Evolutionary conservation across 1,139 yeast species (phyloP).

Genomic region (Yamadazyma pseudoaaseri): DNA sequence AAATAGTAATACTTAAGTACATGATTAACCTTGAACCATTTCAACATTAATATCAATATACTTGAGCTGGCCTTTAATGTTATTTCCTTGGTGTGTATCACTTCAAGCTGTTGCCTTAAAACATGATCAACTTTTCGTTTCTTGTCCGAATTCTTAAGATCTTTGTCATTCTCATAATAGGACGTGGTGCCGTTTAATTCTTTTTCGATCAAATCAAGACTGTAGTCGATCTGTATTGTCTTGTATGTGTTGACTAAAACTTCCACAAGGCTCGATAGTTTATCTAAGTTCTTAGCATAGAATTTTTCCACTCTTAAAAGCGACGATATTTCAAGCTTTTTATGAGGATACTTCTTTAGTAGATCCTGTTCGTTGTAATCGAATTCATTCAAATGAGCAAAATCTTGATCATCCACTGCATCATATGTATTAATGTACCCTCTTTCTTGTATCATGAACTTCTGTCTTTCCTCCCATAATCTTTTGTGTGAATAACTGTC

Average conservation of each 20-base stretch:
- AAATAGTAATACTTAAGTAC: constrained; percentile 76
- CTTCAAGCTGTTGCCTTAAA: constrained; percentile 49
- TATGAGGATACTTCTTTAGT: constrained; percentile 27
- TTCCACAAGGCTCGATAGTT: constrained; percentile 60
- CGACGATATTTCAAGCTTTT: constrained; percentile 36
- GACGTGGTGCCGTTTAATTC: constrained; percentile 40
- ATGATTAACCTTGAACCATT: constrained; percentile 82
- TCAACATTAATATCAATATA: constrained; percentile 50
- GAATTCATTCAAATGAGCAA: constrained; percentile 14
- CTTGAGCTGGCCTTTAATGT: constrained; percentile 63
- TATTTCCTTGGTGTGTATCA: constrained; percentile 60
- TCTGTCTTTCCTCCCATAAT: constrained; percentile 67
- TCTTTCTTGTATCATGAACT: constrained; percentile 74
- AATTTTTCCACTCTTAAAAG: constrained; percentile 60
- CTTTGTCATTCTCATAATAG: constrained; percentile 17
- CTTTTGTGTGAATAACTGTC: constrained; percentile 68
- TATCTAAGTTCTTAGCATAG: constrained; percentile 51
- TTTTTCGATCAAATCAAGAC: constrained; percentile 35
- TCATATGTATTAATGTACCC: constrained; percentile 49
- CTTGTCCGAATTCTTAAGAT: constrained; percentile 15
- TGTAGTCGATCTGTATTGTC: constrained; percentile 40
- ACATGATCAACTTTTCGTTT: constrained; percentile 24
- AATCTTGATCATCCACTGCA: constrained; percentile 4
- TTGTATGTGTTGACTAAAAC: constrained; percentile 65
- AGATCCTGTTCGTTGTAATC: constrained; percentile 20